A percentile compares a stretch with the other conserved stretches of the same genome.
Conservation (phyloP, 345 rosid species). For the Eucalyptus microcorys region DNA sequence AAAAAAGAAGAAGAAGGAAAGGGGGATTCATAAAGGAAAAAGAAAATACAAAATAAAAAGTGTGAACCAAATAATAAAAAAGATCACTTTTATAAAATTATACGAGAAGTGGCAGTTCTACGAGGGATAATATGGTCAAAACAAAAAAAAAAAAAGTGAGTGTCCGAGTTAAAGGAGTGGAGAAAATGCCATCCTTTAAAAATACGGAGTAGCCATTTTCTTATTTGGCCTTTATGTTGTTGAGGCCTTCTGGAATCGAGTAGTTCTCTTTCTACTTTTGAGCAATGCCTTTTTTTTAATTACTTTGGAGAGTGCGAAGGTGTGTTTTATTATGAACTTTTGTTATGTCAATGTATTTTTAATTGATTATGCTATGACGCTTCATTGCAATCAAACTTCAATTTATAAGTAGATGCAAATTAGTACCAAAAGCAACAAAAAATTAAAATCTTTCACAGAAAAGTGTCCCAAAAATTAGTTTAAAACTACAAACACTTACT, state of each 20-base stretch:
- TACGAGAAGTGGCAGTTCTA: accelerated
- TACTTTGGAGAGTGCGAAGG: not conserved
- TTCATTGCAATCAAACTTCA: not conserved
- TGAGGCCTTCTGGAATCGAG: not conserved
- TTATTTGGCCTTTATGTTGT: not conserved
- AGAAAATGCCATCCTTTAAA: too few species aligned
- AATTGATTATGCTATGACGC: not conserved
- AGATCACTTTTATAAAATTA: too few species aligned
- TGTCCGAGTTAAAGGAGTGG: accelerated
- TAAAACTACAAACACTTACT: not conserved
- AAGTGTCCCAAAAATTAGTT: not conserved
- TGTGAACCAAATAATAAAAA: too few species aligned
- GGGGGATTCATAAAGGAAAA: too few species aligned
- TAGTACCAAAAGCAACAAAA: not conserved
- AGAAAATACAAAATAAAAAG: too few species aligned
- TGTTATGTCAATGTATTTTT: not conserved
- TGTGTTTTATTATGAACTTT: not conserved
- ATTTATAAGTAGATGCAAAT: not conserved
- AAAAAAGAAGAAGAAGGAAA: too few species aligned
- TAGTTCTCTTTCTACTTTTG: not conserved
- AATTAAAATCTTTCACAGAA: not conserved
- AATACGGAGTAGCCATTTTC: not conserved
- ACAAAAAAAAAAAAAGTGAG: too few species aligned
- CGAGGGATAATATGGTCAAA: too few species aligned
- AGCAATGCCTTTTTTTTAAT: not conserved